Evolutionary conservation across 2,329 filamentous ascomycete genomes (phyloP), one percentile per base, ranked within the genome.

Genomic region (Fusarium brevicatenulatum): DNA sequence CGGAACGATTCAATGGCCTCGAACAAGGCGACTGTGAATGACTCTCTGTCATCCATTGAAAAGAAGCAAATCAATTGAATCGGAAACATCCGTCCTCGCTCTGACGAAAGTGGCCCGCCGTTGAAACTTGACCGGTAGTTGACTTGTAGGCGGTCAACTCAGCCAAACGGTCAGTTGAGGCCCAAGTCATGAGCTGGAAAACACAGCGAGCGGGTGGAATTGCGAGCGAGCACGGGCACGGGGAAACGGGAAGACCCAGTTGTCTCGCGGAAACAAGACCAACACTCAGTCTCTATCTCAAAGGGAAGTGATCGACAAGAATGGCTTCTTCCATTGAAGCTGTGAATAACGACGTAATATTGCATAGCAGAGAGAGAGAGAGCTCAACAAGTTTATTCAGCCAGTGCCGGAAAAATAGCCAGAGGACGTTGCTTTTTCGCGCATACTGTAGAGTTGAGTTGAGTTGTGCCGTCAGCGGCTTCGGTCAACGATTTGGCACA

Each of bases 301-400:
- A 63, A 52, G 32, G 74, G 72, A 77, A 77, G 61, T 53, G 74
- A 76, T 76, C 74, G 66, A 69, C 74, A 30, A 9, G 21, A 46
- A 46, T 54, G 71, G 32, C 42, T 60, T 57, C 58, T 30, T 30
- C 21, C 53, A 52, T 39, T 30, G 25, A 50, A 73, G 59, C 46
- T 74, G 34, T 60, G 43, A 40, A 62, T 30, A 62, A 54, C 74
- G 74, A 75, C 74, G 74, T 76, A 76, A 76, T 76, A 60, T 46
- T 72, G 63, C 74, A 75, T 44, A 42, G 60, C 57, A 42, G n/a
- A 46, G 46, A 40, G 50, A 42, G 40, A 43, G 15, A 43, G 42
- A 19, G 23, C 43, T 50, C 70, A 56, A 72, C 70, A 61, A 53
- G 57, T 65, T 43, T 28, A 50, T 54, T n/a, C 49, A 52, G 42